Evolutionary conservation across 2,329 filamentous ascomycete species (phyloP), one percentile per base, ranked within the genome.

Genomic region (Ilyonectria sp.): DNA sequence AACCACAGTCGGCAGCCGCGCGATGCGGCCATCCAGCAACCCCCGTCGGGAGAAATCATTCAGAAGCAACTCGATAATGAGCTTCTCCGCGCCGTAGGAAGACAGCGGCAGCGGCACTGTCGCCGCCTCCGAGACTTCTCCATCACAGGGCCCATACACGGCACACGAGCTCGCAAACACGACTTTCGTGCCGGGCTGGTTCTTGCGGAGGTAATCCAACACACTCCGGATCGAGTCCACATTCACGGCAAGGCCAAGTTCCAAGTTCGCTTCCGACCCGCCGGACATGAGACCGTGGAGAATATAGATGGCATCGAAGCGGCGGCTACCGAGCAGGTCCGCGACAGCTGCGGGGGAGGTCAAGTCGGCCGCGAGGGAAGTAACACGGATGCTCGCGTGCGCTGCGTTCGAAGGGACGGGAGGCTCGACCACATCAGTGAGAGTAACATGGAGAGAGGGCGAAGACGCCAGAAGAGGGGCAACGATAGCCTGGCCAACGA

Each of bases 231-330:
- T 88, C 2, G 86, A 86, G 69, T 90, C 88, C 47, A 90, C 81
- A 74, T 91, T 91, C 60, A 90, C 88, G 53, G 80, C 83, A 66
- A 89, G 82, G 1, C 89, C 63, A 80, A 84, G 72, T 80, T 88
- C 76, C 82, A 89, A 79, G 56, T 91, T 86, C 10, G 86, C 86
- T 79, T 91, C 89, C 17, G 88, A 85, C 15, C 88, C 89, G 23
- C 85, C 85, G 0, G 87, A 90, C 89, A 91, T 91, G 79, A 91
- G 88, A 49, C 89, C 89, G 73, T 91, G 89, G 64, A 91, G 85
- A 53, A 90, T 83, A 75, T 89, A 91, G 47, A 88, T 83, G 10
- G 83, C 82, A 40, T 85, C 79, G 13, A 86, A 80, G 10, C 68
- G 73, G 0, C 73, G 69, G 1, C 74, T 68, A 1, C 73, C 63